Evolutionary conservation across 2,329 filamentous ascomycete genomes (phyloP), one percentile per base, ranked within the genome.

Genomic region (Coniella lustricola): DNA sequence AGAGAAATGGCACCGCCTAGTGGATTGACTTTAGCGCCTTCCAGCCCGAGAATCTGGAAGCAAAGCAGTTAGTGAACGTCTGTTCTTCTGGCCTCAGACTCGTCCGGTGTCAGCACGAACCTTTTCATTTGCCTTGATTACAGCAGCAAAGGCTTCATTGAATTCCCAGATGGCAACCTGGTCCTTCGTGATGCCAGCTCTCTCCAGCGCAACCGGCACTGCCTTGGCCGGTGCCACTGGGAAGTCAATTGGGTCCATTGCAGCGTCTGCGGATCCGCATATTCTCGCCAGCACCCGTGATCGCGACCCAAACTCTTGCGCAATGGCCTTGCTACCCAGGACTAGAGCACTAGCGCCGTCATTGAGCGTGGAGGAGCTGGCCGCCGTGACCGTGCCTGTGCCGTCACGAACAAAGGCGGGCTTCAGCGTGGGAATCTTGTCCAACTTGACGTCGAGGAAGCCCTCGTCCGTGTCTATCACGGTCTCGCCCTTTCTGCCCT

Each of bases 111-210:
- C 16, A n/a, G 33, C 10, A 48, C 57, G 54, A 60, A 84, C 84
- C 79, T 95, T 90, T 60, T 88, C 85, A 62, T 97, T 96, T 36
- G 91, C 90, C 64, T 93, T 90, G 67, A 96, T 93, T 25, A 96
- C 90, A 4, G 87, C 88, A 22, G 93, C 91, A 64, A 98, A 98
- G 0, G 93, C 93, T 71, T 98, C 93, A 67, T 98, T 98, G 68
- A 98, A 95, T 66, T 97, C 93, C 91, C 93, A 97, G 18, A 96
- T 73, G 4, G 91, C 84, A 39, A 98, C 89, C 66, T 97, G 87
- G 40, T 94, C 85, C 68, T 90, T 89, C 55, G 81, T 88, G 57
- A 98, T 90, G 10, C 91, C 90, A 1, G 93, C 93, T 49, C 90
- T 79, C 67, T 90, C 79, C 44, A 98, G 75, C 10, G 90, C 90